Percentiles rank a stretch among this genome's conserved stretches.
Evolutionary conservation across 208 protist genomes (phyloP).

Genomic region (Trypanosoma cruzi): DNA sequence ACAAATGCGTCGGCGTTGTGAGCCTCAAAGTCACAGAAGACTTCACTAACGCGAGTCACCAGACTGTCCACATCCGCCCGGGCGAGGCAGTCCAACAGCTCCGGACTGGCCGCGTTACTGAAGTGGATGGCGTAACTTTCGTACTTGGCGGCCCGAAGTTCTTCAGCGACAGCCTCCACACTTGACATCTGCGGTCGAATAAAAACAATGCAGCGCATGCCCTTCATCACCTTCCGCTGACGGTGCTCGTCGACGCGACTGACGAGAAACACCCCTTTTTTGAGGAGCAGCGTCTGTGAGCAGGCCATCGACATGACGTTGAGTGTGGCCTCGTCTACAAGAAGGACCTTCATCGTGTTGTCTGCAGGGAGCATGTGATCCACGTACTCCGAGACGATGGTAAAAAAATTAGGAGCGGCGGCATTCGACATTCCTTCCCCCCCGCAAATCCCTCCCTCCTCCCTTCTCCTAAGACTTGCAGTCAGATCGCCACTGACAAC

Average conservation of each 20-base stretch:
- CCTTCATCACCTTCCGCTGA: slow-evolving; percentile 89
- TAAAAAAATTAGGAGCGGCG: slow-evolving; percentile 24
- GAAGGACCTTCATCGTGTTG: slow-evolving; percentile 94
- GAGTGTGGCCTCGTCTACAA: slow-evolving; percentile 95
- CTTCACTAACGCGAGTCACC: slow-evolving; percentile 94
- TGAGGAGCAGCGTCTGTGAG: slow-evolving; percentile 94
- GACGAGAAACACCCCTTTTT: slow-evolving; percentile 97
- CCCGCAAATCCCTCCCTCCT: neutral
- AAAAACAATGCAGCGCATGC: slow-evolving; percentile 93
- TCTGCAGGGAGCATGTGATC: slow-evolving; percentile 64
- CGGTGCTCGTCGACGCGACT: slow-evolving; percentile 81
- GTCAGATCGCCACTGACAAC: neutral
- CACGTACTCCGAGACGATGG: slow-evolving; percentile 63
- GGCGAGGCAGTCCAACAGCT: slow-evolving; percentile 92
- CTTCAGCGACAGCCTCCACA: slow-evolving; percentile 75
- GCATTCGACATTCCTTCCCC: slow-evolving; percentile 14
- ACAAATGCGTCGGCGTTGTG: slow-evolving; percentile 90
- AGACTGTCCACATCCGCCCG: slow-evolving; percentile 92
- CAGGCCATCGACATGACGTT: slow-evolving; percentile 94
- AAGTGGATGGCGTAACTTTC: slow-evolving; percentile 89
- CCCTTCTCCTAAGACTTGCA: neutral
- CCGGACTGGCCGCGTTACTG: slow-evolving; percentile 77
- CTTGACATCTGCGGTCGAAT: slow-evolving; percentile 92
- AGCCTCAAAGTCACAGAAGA: slow-evolving; percentile 95
- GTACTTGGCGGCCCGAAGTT: slow-evolving; percentile 92